Evolutionary conservation across 2,329 filamentous ascomycete species (phyloP), one percentile per base, ranked within the genome.

Genomic region (Trichophyton mentagrophytes): DNA sequence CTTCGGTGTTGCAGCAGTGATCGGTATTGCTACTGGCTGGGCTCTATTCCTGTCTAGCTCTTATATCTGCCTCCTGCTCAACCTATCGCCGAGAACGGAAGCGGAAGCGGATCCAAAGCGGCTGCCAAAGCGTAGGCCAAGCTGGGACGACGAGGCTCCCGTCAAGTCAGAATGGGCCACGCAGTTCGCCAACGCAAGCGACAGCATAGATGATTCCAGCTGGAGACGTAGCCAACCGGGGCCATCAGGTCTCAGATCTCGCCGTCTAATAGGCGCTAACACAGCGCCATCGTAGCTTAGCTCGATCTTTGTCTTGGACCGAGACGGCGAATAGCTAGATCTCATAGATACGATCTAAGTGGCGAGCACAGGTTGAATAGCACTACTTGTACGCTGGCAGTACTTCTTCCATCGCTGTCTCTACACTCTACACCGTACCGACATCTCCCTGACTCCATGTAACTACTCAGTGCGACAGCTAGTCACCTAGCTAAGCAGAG

Each of bases 21-120:
- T 89, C 59, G 89, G 89, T n/a, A 73, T 85, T 59, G 58, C 82
- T 9, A 76, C 84, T 30, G 88, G 87, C 58, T 71, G 84, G 58
- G 65, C 81, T 17, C 71, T 90, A 49, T 80, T 82, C 67, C 73
- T 82, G 59, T 77, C 78, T 17, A 55, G 51, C 17, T 33, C 51
- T 13, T 55, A 55, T n/a, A 36, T 33, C 8, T 55, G 8, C 27
- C 51, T 33, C 33, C 15, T 55, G 6, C 30, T 55, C 27, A 36
- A 36, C 33, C 27, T 55, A 9, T 27, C 22, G 9, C 27, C 51
- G 1, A 20, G 51, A 3, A n/a, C 51, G 2, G 8, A 22, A 30
- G 51, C 51, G 5, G 25, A 27, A 3, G 4, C 51, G 3, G 7
- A 20, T 27, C 25, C 46, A 25, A 51, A 27, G 2, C 46, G 25